These are phyloP conservation scores for Microstegium vimineum DNA, from an alignment of 176 grass and related monocot species.

Conservation along the genomic window DNA sequence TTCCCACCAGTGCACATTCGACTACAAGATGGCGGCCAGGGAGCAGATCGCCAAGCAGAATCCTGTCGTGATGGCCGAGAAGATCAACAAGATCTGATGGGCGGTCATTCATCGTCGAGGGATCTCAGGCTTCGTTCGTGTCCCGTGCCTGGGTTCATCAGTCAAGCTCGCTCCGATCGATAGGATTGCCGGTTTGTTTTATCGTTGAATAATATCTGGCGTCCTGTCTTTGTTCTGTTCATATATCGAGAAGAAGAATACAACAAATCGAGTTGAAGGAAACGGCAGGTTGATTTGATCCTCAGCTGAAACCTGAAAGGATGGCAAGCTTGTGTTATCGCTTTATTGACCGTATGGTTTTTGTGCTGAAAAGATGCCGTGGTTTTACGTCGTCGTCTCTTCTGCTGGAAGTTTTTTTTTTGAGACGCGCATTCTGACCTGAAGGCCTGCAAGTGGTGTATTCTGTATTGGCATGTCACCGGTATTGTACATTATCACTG, in stretches of 20 bases:
- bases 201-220: no score
- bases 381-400: neutral
- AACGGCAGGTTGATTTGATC: neutral
- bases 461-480: conserved; percentile 11
- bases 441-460: neutral
- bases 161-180: no score
- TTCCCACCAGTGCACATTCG: conserved; percentile 64
- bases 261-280: no score
- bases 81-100: conserved; percentile 71
- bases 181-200: no score
- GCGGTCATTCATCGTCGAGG: no score
- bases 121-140: no score
- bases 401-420: neutral
- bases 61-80: conserved; percentile 60
- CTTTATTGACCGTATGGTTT: no score
- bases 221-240: no score
- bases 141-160: no score
- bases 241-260: no score
- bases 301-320: no score
- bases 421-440: neutral
- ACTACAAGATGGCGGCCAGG: conserved; percentile 63
- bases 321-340: no score
- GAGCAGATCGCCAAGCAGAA: conserved; percentile 70
- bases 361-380: neutral
- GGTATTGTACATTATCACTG: neutral